A percentile compares a stretch with the other conserved stretches of the same genome.
Evolutionary conservation across 73 alveolate genomes (phyloP).

Genomic region (Symbiodinium pilosum): DNA sequence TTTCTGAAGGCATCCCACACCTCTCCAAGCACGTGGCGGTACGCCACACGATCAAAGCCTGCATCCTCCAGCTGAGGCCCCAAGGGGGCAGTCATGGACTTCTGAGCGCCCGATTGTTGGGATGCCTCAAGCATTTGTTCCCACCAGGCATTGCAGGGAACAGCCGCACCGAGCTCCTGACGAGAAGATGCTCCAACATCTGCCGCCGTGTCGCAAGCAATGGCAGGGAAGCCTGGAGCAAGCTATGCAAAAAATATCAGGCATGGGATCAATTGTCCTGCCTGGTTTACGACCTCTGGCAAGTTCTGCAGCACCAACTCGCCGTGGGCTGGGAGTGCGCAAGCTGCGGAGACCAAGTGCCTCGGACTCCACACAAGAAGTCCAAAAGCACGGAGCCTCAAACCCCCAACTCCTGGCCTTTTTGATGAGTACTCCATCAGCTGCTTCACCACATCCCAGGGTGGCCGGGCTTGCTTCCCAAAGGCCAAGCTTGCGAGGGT

Average conservation of each 20-base stretch:
- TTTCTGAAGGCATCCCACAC: not conserved
- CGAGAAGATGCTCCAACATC: slow-evolving; percentile 6
- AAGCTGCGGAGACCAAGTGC: slow-evolving; percentile 53
- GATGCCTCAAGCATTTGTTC: not conserved
- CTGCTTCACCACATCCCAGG: slow-evolving; percentile 81
- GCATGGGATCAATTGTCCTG: not conserved
- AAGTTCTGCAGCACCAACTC: slow-evolving; percentile 53
- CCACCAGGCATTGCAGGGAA: not conserved
- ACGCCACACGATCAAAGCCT: slow-evolving; percentile 53
- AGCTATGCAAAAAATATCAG: not conserved
- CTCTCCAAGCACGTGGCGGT: slow-evolving; percentile 42
- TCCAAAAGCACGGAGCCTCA: too few species aligned
- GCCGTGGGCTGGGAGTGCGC: slow-evolving; percentile 29
- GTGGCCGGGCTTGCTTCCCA: slow-evolving; percentile 73
- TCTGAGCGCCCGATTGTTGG: not conserved
- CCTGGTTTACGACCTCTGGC: slow-evolving; percentile 32
- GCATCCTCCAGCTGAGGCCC: slow-evolving; percentile 60
- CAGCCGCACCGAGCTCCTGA: not conserved
- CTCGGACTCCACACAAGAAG: not conserved
- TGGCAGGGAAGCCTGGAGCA: not conserved
- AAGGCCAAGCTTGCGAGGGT: slow-evolving; percentile 67
- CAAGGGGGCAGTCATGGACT: slow-evolving; percentile 39
- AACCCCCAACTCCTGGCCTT: slow-evolving; percentile 30
- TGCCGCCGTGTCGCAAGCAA: not conserved
- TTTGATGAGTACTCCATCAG: slow-evolving; percentile 41